Base-by-base conservation (phyloP, 1,284 basidiomycete genomes). In the Rhodotorula mucilaginosa region DNA sequence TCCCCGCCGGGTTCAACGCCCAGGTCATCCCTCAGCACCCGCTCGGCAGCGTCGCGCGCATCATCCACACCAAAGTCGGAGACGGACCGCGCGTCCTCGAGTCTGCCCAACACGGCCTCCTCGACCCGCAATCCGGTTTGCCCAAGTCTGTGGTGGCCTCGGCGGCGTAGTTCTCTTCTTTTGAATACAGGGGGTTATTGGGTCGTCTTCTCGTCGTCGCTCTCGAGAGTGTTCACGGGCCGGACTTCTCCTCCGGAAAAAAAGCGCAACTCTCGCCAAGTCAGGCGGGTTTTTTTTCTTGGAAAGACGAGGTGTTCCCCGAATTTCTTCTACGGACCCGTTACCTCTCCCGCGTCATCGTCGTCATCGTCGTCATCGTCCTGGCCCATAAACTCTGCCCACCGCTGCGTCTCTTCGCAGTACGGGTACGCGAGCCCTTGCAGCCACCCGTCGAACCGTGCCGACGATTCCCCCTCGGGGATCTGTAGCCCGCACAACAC, bases 401-500 rank as follows among this genome's bases (percentile, higher is more conserved):
- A 96, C 7, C 96, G 89, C 2, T 29, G 19, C 26, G 96, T 99
- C 83, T 99, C 96, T 80, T 99, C 96, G 19, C 93, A 89, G 81
- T 89, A 97, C 0, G 87, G 85, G 79, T 97, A 99, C 59, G 90
- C 90, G 29, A 99, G 83, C 63, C 89, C 87, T 57, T 87, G 81
- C 69, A 98, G 82, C 81, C 92, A 97, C 26, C 83, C 82, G 68
- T 89, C 85, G 74, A 98, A 94, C 54, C 54, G 26, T 59, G 86
- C 84, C 16, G 83, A 82, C 57, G 84, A 82, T 54, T 92, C 90
- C 58, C 82, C 81, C 49, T 84, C 84, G 19, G 92, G 91, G 0
- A 98, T 94, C 80, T 98, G 95, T 65, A 99, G 90, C 1, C 94
- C 97, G 4, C 94, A 92, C 58, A 99, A 83, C 2, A 97, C 90